Evolutionary conservation across 139 green algal genomes (phyloP), one percentile per base, ranked within the genome.

Genomic region (Volvox reticuliferus): DNA sequence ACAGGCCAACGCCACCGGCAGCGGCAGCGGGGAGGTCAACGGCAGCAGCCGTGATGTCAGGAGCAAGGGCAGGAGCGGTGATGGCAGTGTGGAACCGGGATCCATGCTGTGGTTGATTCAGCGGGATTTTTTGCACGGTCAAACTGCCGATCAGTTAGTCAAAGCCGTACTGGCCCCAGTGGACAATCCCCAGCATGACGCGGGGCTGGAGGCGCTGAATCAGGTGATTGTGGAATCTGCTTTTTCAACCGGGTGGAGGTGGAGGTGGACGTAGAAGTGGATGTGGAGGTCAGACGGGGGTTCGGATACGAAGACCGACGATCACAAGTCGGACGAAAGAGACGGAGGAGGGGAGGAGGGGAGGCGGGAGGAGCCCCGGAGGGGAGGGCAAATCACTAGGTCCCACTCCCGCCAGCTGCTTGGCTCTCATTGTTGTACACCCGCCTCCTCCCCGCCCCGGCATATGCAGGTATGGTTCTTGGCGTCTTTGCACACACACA

Each of bases 81-180:
- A n/a, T 26, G 26, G 67, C 0, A 37, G 91, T 19, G 90, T 97
- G 26, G 91, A 96, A 76, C 96, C 97, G 1, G 96, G 94, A 35
- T 92, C 92, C 79, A 99, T 99, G 96, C 90, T 99, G 73, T 99
- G 97, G 97, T 93, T 99, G 44, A 99, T 99, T 32, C 97, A 99
- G 94, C 90, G 97, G 0, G 97, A 99, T 93, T 99, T 99, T 86
- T 92, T 99, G 89, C 93, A 96, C 83, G 97, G 97, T 35, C 96
- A 96, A 79, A 95, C 93, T 0, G 95, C 97, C 68, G 82, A 96
- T 83, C 79, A 96, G 79, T 94, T 97, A 91, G 93, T 99, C 35
- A 62, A 76, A 0, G 88, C 95, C 2, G 96, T 97, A 22, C 94
- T 99, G 32, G 69, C 86, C 26, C 91, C 89, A 6, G 97, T 99